Conservation (phyloP, 805 yeast genomes). For the Metschnikowia henanensis region DNA sequence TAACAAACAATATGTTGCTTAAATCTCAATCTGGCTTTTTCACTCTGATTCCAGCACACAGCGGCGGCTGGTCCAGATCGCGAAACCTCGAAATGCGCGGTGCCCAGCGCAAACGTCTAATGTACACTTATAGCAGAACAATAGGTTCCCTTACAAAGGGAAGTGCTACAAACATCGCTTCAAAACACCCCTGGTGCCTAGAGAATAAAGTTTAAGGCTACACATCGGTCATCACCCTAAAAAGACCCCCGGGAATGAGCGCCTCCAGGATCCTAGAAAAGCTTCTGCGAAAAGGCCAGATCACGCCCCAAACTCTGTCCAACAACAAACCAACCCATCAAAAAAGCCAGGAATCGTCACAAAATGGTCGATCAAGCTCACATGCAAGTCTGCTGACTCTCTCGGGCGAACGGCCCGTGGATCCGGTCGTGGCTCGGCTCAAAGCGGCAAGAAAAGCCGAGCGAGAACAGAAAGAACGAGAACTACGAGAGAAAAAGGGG, state of each 20-base stretch:
- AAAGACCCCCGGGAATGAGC: constrained; percentile 7
- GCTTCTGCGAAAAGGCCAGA: constrained; percentile 27
- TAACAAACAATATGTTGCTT: no score
- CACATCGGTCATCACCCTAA: no score
- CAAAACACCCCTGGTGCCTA: background rate
- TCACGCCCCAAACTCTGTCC: background rate
- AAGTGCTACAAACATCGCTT: background rate
- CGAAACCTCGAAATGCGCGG: background rate
- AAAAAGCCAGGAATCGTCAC: background rate
- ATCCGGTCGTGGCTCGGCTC: constrained; percentile 69
- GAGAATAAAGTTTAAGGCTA: no score
- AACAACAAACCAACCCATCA: background rate
- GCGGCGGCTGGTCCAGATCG: background rate
- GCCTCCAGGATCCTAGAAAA: constrained; percentile 30
- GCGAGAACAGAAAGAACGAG: constrained; percentile 40
- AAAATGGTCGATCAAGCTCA: background rate
- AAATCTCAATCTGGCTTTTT: no score
- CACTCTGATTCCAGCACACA: no score
- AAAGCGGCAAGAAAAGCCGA: constrained; percentile 67
- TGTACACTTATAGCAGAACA: background rate
- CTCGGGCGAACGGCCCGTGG: constrained; percentile 35
- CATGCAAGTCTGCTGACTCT: background rate
- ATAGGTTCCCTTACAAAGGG: background rate
- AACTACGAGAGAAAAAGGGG: constrained; percentile 35
- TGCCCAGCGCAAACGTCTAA: background rate